A percentile compares a stretch with the other conserved stretches of the same genome.
Evolutionary conservation across 495 filamentous ascomycete genomes (phyloP).

Genomic region (Pyrenopolyporus hunteri): DNA sequence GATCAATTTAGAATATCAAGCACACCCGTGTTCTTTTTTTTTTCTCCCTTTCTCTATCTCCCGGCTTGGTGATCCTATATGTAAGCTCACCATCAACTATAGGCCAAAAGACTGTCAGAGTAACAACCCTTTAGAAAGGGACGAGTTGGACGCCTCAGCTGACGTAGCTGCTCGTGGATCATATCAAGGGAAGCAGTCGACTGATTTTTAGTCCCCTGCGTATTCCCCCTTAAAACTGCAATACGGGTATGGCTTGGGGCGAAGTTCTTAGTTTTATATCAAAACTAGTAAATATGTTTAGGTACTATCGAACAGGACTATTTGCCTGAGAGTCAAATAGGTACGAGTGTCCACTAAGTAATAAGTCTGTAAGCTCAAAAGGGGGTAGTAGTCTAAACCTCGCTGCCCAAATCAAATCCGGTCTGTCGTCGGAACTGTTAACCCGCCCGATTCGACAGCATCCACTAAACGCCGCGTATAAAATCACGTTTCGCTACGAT

Average conservation of each 20-base stretch:
- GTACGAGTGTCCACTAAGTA: slow-evolving; percentile 26
- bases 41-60: too few species aligned
- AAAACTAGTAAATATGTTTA: slow-evolving; percentile 9
- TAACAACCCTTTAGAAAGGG: too few species aligned
- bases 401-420: slow-evolving; percentile 17
- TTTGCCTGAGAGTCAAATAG: slow-evolving; percentile 8
- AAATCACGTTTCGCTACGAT: background rate
- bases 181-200: too few species aligned
- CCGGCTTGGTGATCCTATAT: background rate
- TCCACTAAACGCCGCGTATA: slow-evolving; percentile 15
- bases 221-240: background rate
- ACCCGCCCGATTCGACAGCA: slow-evolving; percentile 7
- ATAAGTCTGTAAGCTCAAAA: slow-evolving; percentile 7
- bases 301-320: slow-evolving; percentile 6
- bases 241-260: background rate
- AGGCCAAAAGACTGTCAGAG: too few species aligned
- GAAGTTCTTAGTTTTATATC: slow-evolving; percentile 1
- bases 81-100: too few species aligned
- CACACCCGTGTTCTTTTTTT: too few species aligned
- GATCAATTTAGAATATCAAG: too few species aligned
- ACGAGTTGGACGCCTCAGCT: too few species aligned
- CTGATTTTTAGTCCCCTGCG: background rate
- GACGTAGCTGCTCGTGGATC: too few species aligned
- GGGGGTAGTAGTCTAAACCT: slow-evolving; percentile 12
- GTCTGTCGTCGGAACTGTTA: slow-evolving; percentile 19